These are phyloP conservation scores for Lecanicillium sp. DNA, from an alignment of 2,329 filamentous ascomycete species.

Conservation along the genomic window DNA sequence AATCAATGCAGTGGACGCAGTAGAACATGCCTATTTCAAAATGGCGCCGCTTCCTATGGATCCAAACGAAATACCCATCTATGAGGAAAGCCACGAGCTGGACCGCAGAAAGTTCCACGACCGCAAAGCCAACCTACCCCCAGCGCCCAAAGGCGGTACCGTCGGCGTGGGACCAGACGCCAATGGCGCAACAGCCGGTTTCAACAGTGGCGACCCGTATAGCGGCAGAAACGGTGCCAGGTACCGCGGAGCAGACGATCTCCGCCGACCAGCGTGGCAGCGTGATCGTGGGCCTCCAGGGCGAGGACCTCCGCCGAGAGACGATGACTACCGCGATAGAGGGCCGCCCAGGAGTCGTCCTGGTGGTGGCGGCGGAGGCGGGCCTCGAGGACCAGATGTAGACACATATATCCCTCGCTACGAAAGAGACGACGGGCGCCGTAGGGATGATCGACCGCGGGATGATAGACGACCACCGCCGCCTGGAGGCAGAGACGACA, in stretches of 20 bases:
- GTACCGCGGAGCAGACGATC: slow-evolving; percentile 32
- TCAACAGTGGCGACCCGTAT: slow-evolving; percentile 43
- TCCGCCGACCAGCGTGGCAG: slow-evolving; percentile 46
- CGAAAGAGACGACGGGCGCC: slow-evolving; percentile 23
- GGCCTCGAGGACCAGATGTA: slow-evolving; percentile 26
- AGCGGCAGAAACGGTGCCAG: slow-evolving; percentile 34
- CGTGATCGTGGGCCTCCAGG: slow-evolving; percentile 40
- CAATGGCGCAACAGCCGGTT: slow-evolving; percentile 35
- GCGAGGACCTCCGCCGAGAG: slow-evolving; percentile 22
- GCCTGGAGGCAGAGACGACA: slow-evolving; percentile 16
- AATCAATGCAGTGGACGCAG: slow-evolving; percentile 87
- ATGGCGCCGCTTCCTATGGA: slow-evolving; percentile 68
- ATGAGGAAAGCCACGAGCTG: slow-evolving; percentile 94
- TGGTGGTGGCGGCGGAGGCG: slow-evolving; percentile 19
- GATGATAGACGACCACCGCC: slow-evolving; percentile 10
- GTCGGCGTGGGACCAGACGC: slow-evolving; percentile 65
- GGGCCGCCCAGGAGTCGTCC: slow-evolving; percentile 24
- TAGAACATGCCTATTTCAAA: slow-evolving; percentile 88
- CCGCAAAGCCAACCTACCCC: slow-evolving; percentile 74
- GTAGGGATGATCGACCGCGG: slow-evolving; percentile 19
- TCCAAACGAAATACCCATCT: slow-evolving; percentile 80
- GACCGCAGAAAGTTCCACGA: slow-evolving; percentile 86
- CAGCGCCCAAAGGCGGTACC: slow-evolving; percentile 84
- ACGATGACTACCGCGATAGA: slow-evolving; percentile 24
- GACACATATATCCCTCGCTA: slow-evolving; percentile 46